Base-by-base conservation (phyloP, 2,329 filamentous ascomycete genomes). In the Fusarium chuoi region DNA sequence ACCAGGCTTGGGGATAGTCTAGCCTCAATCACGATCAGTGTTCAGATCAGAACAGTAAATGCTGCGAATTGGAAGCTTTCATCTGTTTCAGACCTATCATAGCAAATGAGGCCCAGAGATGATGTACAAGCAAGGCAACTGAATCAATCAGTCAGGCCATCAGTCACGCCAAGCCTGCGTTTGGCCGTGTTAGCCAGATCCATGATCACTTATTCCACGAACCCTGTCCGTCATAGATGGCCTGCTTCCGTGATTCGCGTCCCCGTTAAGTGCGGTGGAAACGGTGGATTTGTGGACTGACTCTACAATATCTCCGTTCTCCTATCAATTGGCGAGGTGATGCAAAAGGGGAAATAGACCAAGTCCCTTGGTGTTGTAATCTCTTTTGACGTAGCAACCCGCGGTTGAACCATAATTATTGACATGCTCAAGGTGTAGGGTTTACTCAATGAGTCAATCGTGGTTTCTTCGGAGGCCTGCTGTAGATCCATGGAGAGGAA, bases 241-340 rank as follows among this genome's bases (percentile, higher is more conserved):
- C 41, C 60, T 65, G 71, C 59, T 68, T 62, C 64, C 52, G 54
- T 67, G 55, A 62, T 62, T 41, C 68, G 36, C 39, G 73, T 62
- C 62, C 65, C 51, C 59, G 74, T 58, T 58, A 57, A 56, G 60
- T 56, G 60, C 63, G 76, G 77, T 75, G 75, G 70, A 60, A 69
- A 71, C 77, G 75, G 77, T 78, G 76, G 68, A 26, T 22, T 66
- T 60, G 67, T 66, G 64, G 62, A 58, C 35, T 61, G 61, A 46
- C 60, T 55, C 60, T 65, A 35, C 44, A 46, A 51, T 38, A 68
- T 52, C 39, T 66, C 70, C 62, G 41, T 59, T 71, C 42, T 36
- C 49, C 44, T 64, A 70, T 39, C 48, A 26, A 41, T 59, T 59
- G 65, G 66, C 57, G 52, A n/a, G 48, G 68, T 63, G 54, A 51